These are phyloP conservation scores for Peronospora destructor DNA, from an alignment of 352 stramenopile genomes.

Conservation along the genomic window DNA sequence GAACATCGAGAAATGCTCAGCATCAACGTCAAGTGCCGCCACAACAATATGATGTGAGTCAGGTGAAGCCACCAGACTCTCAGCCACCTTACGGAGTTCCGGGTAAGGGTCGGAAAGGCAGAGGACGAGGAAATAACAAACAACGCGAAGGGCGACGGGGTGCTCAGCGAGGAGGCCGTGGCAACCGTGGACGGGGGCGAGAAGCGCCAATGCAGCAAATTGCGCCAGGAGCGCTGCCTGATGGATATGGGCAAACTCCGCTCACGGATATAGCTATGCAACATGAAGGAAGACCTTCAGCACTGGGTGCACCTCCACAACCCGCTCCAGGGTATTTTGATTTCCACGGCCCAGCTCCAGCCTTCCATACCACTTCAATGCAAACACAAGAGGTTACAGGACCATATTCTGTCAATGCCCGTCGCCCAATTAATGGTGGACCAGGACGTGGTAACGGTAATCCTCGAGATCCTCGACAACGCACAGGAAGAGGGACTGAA, in stretches of 20 bases:
- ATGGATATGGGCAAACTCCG: slow-evolving; percentile 17
- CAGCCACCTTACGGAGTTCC: slow-evolving; percentile 14
- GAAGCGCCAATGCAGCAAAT: slow-evolving; percentile 22
- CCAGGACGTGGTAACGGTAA: slow-evolving; percentile 22
- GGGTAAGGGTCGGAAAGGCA: slow-evolving; percentile 30
- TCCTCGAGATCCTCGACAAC: slow-evolving; percentile 36
- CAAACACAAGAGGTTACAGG: slow-evolving; percentile 6
- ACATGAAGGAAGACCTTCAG: slow-evolving; percentile 5
- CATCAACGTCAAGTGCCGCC: slow-evolving; percentile 17
- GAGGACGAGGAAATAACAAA: slow-evolving; percentile 32
- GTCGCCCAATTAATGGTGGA: slow-evolving; percentile 12
- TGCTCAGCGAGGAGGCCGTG: slow-evolving; percentile 27
- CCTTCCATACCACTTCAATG: slow-evolving; percentile 13
- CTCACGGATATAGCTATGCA: slow-evolving; percentile 21
- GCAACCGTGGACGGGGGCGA: slow-evolving; percentile 25
- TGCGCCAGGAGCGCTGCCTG: slow-evolving; percentile 1
- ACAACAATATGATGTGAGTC: slow-evolving; percentile 13
- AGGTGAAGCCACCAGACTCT: slow-evolving; percentile 3
- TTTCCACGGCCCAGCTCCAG: slow-evolving; percentile 9
- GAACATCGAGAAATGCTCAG: slow-evolving; percentile 14
- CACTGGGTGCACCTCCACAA: slow-evolving; percentile 3
- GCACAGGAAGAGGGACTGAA: slow-evolving; percentile 19
- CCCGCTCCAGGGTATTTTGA: slow-evolving; percentile 15
- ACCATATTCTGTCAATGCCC: slow-evolving; percentile 9
- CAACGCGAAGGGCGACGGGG: slow-evolving; percentile 20